Base-by-base conservation (phyloP, 495 filamentous ascomycete genomes). In the Penicillium turbatum region DNA sequence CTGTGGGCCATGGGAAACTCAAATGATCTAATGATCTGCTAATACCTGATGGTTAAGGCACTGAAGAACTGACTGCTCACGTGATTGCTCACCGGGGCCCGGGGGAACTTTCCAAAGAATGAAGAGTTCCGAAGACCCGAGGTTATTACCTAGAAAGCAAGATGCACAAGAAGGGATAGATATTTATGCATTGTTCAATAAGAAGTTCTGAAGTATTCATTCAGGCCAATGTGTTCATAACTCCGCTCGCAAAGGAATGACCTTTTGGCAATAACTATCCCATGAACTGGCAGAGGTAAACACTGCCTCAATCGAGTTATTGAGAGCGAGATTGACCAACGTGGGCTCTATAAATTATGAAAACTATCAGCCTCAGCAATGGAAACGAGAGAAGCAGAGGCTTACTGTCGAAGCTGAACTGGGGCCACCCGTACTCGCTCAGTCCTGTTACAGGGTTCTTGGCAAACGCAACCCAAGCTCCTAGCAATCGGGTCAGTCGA, bases 391-490 rank as follows among this genome's bases (percentile, higher is more conserved):
- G 41, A 16, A 40, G 21, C 7, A 6, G 11, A 42, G 27, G 30
- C 39, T 7, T 24, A 56, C 53, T 6, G n/a, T 56, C 15, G 32
- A 45, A 51, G n/a, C 15, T 29, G 13, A 51, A 73, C 48, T 39
- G 12, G 15, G 70, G 65, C 73, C 72, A 73, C 5, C 67, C 68
- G 50, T 72, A 70, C 9, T 39, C 54, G 17, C 17, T 61, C 34
- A 79, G 56, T 3, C 72, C 75, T 9, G 57, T 61, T 9, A 32
- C 43, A 6, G 77, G 77, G 53, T 78, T 65, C 48, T 72, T 72
- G 16, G 74, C 77, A 54, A 82, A 80, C 3, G 72, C 62, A 10
- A 73, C 67, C 76, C 77, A 78, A 5, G 76, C 78, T 6, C 66
- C 69, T 43, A 36, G 7, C 5, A 29, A 21, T 64, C 57, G 41